These are phyloP conservation scores for Thyridium curvatum DNA, from an alignment of 2,329 filamentous ascomycete species.

Conservation along the genomic window DNA sequence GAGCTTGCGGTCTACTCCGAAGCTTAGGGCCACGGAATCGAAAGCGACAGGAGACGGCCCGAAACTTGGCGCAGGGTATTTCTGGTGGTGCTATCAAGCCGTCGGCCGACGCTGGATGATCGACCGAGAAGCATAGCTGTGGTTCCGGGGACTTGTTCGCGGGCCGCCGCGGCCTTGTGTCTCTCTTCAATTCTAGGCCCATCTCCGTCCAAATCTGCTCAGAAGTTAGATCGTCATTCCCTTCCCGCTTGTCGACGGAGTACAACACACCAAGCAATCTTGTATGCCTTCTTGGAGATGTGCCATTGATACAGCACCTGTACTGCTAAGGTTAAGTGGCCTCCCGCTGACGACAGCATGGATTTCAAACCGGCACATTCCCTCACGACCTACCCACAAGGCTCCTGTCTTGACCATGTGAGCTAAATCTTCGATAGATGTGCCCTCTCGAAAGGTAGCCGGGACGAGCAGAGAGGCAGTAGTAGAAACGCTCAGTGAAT, in stretches of 20 bases:
- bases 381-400: not conserved
- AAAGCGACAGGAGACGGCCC: slow-evolving; percentile 6
- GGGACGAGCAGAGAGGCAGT: not conserved
- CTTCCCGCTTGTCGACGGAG: too few relatives aligned
- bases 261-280: too few relatives aligned
- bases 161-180: not conserved
- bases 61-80: slow-evolving; percentile 9
- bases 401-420: not conserved
- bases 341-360: not conserved
- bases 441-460: too few relatives aligned
- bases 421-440: not conserved
- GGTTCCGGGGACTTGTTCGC: not conserved
- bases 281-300: too few relatives aligned
- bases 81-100: slow-evolving; percentile 7
- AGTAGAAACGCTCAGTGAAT: not conserved
- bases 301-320: too few relatives aligned
- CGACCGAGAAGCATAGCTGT: slow-evolving; percentile 3
- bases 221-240: not conserved
- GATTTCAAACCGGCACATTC: not conserved
- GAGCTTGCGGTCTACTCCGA: too few relatives aligned
- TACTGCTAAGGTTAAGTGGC: too few relatives aligned
- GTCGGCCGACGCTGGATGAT: slow-evolving; percentile 4
- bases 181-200: not conserved
- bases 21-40: slow-evolving; percentile 1
- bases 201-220: not conserved